Percentiles rank a stretch among this genome's conserved stretches.
Evolutionary conservation across 176 grass and related monocot genomes (phyloP).

Genomic region (Hordeum marinum): DNA sequence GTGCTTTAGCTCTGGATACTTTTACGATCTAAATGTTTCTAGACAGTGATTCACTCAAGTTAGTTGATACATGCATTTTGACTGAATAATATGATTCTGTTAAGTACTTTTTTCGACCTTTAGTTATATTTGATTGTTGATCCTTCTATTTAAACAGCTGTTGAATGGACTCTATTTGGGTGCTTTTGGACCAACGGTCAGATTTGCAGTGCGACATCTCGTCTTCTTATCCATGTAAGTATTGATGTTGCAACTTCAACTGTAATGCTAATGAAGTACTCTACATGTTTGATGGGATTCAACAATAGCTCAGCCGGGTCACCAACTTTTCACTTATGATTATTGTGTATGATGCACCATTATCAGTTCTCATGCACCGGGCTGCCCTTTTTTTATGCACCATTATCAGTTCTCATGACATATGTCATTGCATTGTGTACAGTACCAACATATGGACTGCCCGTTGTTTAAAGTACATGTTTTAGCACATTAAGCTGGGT

Average conservation of each 20-base stretch:
- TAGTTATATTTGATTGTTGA: conserved; percentile 21
- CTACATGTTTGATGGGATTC: background rate
- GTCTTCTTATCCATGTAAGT: conserved; percentile 93
- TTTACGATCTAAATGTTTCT: background rate
- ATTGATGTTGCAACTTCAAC: background rate
- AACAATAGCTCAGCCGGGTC: background rate
- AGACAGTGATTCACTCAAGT: background rate
- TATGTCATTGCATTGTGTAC: background rate
- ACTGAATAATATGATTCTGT: background rate
- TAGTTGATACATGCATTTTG: conserved; percentile 8
- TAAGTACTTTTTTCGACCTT: background rate
- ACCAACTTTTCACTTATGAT: background rate
- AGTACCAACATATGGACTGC: background rate
- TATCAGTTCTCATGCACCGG: background rate
- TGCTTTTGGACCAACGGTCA: conserved; percentile 99
- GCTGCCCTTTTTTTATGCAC: no score
- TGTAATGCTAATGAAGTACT: background rate
- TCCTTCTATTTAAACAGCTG: conserved; percentile 56
- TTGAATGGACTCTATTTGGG: conserved; percentile 96
- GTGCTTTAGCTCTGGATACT: conserved; percentile 1
- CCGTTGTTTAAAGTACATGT: background rate
- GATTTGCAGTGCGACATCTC: conserved; percentile 99
- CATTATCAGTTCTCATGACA: background rate
- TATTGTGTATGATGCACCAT: background rate
- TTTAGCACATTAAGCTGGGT: background rate